A percentile compares a stretch with the other conserved stretches of the same genome.
Evolutionary conservation across 176 grass and related monocot genomes (phyloP).

Genomic region (Olyra latifolia): DNA sequence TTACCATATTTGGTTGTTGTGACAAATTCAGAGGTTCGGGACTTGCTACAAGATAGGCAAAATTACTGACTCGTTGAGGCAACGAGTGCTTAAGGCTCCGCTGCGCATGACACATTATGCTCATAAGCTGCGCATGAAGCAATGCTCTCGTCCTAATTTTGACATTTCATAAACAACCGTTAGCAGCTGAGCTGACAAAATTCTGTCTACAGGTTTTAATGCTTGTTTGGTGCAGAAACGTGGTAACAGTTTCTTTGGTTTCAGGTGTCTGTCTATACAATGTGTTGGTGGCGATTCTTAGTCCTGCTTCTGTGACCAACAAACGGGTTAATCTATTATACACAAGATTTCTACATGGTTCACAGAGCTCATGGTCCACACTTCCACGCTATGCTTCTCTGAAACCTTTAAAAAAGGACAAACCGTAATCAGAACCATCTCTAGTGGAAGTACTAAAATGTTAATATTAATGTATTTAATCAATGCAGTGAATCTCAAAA

Average conservation of each 20-base stretch:
- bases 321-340: slow-evolving; percentile 19
- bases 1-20: too few species aligned
- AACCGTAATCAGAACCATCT: not conserved
- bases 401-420: not conserved
- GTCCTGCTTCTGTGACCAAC: not conserved
- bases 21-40: too few species aligned
- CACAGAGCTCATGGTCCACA: not conserved
- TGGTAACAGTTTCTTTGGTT: not conserved
- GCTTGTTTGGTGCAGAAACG: not conserved
- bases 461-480: slow-evolving; percentile 17
- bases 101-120: too few species aligned
- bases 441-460: not conserved
- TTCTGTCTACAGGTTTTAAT: not conserved
- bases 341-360: not conserved
- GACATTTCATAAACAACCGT: not conserved
- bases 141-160: not conserved
- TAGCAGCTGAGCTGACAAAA: not conserved
- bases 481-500: not conserved
- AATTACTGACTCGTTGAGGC: too few species aligned
- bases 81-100: too few species aligned
- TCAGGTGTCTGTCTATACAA: slow-evolving; percentile 2
- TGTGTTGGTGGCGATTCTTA: not conserved
- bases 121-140: too few species aligned
- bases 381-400: not conserved
- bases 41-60: too few species aligned